A percentile compares a stretch with the other conserved stretches of the same genome.
Conservation (phyloP, 2,329 filamentous ascomycete species). For the Cytospora schulzeri region DNA sequence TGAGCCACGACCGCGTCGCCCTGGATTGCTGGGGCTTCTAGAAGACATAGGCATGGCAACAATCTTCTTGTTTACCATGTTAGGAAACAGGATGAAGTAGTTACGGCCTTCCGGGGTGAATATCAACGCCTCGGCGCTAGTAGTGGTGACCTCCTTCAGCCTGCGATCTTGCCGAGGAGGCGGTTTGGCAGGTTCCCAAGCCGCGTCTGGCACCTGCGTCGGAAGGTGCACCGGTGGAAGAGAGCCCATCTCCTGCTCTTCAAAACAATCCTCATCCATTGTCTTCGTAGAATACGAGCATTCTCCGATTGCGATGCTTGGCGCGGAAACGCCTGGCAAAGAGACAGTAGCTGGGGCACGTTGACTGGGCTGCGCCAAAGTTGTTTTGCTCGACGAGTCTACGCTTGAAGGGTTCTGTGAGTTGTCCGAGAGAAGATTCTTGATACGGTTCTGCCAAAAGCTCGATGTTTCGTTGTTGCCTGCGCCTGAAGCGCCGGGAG, state of each 20-base stretch:
- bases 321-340: conserved; percentile 49
- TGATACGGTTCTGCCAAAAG: conserved; percentile 77
- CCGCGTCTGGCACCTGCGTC: conserved; percentile 59
- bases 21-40: conserved; percentile 38
- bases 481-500: conserved; percentile 29
- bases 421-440: conserved; percentile 40
- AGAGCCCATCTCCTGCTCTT: conserved; percentile 79
- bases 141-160: conserved; percentile 50
- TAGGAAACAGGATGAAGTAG: conserved; percentile 46
- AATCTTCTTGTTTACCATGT: conserved; percentile 42
- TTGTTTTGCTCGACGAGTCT: conserved; percentile 68
- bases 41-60: conserved; percentile 41
- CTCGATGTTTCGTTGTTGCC: conserved; percentile 25
- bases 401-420: conserved; percentile 59
- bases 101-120: conserved; percentile 43
- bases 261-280: conserved; percentile 78
- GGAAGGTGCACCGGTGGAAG: conserved; percentile 73
- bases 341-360: conserved; percentile 68
- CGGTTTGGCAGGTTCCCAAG: conserved; percentile 62
- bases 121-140: conserved; percentile 46
- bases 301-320: conserved; percentile 33
- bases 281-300: conserved; percentile 61
- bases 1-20: conserved; percentile 32
- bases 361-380: conserved; percentile 57
- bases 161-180: conserved; percentile 58